Base-by-base conservation (phyloP, 2,329 filamentous ascomycete genomes). In the Calycina herbarum region DNA sequence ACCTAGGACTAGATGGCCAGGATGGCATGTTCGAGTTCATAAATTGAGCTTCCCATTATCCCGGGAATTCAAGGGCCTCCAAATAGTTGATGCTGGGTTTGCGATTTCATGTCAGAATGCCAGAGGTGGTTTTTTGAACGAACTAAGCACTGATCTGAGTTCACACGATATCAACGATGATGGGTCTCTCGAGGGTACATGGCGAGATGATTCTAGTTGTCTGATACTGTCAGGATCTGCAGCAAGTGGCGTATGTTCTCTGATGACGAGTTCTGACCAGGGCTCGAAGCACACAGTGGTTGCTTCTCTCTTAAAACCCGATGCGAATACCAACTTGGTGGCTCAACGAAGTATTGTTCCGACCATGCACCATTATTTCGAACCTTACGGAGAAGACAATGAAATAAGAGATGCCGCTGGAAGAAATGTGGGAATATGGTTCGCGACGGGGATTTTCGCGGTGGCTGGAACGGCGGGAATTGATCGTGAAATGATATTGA, bases 1-100 rank as follows among this genome's bases (percentile, higher is more conserved):
- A 7, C 66, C 67, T 11, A 57, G 42, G 10, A 35, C 59, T 27
- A 54, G 56, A 35, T 69, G 66, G 66, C 67, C 66, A 27, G 67
- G 64, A 31, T 69, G 67, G 67, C 67, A 69, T 61, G 24, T 67
- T 27, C 57, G 67, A 57, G 61, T 69, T 31, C 67, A 69, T 58
- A 45, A 59, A 15, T 48, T 38, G 7, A 24, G 33, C 17, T 45
- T 45, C n/a, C 38, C 33, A 11, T 13, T 20, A 27, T 40, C 17
- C 40, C 33, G 24, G 20, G n/a, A 45, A 10, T 7, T 17, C 13
- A 20, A 45, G 7, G 42, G 17, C 15, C 17, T 48, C 2, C 42
- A 48, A 20, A 6, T 48, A 7, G 17, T 48, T 48, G 42, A 48
- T 48, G 42, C 42, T 6, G 42, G 42, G 15, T 48, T 48, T 20